Base-by-base conservation (phyloP, 208 protist genomes). In the Borovskyia barvae region DNA sequence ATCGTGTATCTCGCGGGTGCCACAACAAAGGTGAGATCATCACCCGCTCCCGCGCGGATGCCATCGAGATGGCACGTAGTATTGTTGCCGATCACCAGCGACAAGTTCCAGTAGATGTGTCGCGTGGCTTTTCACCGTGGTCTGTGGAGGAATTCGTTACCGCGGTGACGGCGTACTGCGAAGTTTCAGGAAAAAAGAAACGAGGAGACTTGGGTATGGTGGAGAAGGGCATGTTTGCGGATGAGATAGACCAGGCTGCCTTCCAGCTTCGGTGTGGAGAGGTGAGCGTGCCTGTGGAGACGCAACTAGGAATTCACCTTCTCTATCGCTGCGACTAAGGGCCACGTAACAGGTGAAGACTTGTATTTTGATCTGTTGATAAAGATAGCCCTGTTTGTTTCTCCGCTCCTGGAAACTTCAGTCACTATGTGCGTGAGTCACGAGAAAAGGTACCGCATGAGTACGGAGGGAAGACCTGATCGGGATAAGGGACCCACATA, bases 181-280 rank as follows among this genome's bases (percentile, higher is more conserved):
- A 95, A 61, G 75, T 76, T 58, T 58, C 71, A 7, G 49, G 59
- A 37, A 58, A 69, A 46, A 75, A 87, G 75, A 80, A 78, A 57
- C 56, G 73, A 24, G 90, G 90, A 14, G 82, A 92, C 54, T 66
- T 95, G 15, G 86, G 86, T 5, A 66, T 91, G 52, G 82, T 95
- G 36, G 75, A 78, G 35, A 74, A 64, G 26, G 86, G 86, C 35
- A 83, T 59, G n/a, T 91, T 87, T 33, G 61, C 70, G 25, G 78
- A 90, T 5, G 85, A 33, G 5, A 90, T 95, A 53, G 90, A 93
- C 42, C 25, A 37, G 2, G 79, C 66, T 3, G 90, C 82, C 8
- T 93, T 95, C 62, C 41, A 52, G 3, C 68, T 95, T 26, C 56
- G 55, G 14, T 52, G 68, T 20, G 69, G 72, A 7, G 82, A 83